phyloP scores from a whole-genome alignment of 345 rosid species.

The Carallia brachiata region DNA sequence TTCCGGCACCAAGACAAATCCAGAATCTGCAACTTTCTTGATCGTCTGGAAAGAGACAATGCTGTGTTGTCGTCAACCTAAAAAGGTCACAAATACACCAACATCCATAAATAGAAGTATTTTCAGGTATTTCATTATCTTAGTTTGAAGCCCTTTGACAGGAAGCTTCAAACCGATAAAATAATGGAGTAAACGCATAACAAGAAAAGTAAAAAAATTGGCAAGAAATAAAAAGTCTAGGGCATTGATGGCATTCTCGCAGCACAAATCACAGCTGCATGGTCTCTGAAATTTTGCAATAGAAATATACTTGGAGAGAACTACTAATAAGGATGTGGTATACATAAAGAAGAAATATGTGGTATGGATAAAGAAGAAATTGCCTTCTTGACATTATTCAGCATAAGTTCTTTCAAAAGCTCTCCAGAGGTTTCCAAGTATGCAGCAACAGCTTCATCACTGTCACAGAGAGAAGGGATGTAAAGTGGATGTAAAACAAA shows the following conservation, averaged over 20 bases:
- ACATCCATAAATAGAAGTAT: background rate
- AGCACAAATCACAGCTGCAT: background rate
- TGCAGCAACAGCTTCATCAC: constrained; percentile 95
- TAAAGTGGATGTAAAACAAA: background rate
- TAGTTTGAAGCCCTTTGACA: background rate
- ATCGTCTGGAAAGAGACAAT: constrained; percentile 54
- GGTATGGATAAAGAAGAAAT: background rate
- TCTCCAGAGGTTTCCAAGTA: constrained; percentile 75
- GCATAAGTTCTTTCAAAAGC: constrained; percentile 57
- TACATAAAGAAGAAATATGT: background rate
- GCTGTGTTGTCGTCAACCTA: constrained; percentile 76
- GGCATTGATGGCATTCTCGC: background rate
- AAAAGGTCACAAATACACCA: constrained; percentile 1
- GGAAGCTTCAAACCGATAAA: background rate
- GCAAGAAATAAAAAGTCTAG: background rate
- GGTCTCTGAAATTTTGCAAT: background rate
- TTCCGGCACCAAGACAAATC: constrained; percentile 87
- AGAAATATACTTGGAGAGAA: background rate
- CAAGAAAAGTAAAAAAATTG: background rate
- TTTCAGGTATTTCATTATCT: background rate
- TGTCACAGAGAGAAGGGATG: constrained; percentile 20
- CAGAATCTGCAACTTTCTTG: constrained; percentile 49
- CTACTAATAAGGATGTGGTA: background rate
- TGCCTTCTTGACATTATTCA: constrained; percentile 77
- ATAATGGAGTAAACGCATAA: background rate